Percentiles rank a stretch among this genome's conserved stretches.
Evolutionary conservation across 2,329 filamentous ascomycete genomes (phyloP).

Genomic region (Colletotrichum karsti): DNA sequence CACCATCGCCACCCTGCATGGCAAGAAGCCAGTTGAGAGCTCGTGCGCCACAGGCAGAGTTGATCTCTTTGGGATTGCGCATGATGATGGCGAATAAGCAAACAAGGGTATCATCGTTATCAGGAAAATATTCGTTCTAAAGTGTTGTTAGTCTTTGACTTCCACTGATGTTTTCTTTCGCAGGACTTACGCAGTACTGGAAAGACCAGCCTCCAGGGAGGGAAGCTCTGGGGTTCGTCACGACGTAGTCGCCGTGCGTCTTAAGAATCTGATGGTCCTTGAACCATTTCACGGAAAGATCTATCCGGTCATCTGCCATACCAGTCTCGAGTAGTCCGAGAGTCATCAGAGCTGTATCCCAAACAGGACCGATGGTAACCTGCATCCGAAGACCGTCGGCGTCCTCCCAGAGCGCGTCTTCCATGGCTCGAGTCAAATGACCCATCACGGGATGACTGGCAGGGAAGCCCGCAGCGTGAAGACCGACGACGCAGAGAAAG

Average conservation of each 20-base stretch:
- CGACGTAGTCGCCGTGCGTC: slow-evolving; percentile 6
- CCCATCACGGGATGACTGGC: slow-evolving; percentile 1
- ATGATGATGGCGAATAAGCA: slow-evolving; percentile 5
- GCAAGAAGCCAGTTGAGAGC: neutral
- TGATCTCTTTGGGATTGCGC: slow-evolving; percentile 7
- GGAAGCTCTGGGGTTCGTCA: neutral
- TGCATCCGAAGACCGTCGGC: neutral
- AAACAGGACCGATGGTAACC: neutral
- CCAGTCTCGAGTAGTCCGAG: neutral
- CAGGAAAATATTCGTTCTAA: slow-evolving; percentile 13
- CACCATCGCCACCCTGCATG: slow-evolving; percentile 12
- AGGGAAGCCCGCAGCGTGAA: neutral
- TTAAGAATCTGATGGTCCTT: slow-evolving; percentile 7
- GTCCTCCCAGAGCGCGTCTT: slow-evolving; percentile 4
- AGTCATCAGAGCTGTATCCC: slow-evolving; percentile 8
- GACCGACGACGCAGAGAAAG: slow-evolving; percentile 3
- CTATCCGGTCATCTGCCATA: neutral
- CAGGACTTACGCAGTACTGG: neutral
- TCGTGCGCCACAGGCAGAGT: neutral
- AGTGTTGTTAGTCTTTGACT: neutral
- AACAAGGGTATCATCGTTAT: slow-evolving; percentile 8
- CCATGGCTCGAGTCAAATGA: neutral
- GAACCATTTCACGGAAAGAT: slow-evolving; percentile 4
- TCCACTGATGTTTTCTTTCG: too few relatives aligned
- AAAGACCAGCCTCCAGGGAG: slow-evolving; percentile 9